A percentile compares a stretch with the other conserved stretches of the same genome.
Evolutionary conservation across 805 yeast genomes (phyloP).

Genomic region (Myxozyma nipponensis): DNA sequence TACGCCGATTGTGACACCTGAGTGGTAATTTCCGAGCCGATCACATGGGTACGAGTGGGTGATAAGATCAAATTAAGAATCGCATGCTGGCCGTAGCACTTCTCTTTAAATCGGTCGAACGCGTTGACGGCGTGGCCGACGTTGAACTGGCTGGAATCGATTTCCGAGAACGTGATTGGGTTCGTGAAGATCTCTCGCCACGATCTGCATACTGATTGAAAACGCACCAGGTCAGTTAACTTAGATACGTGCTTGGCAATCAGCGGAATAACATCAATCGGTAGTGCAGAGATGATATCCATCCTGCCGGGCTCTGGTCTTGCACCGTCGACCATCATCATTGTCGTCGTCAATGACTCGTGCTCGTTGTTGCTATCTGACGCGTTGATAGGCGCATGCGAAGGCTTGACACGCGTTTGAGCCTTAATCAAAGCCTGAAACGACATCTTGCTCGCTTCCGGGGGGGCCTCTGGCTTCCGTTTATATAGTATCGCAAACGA

Average conservation of each 20-base stretch:
- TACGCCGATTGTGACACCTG: conserved; percentile 25
- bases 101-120: conserved; percentile 17
- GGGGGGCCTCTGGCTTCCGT: too few relatives aligned
- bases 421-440: neutral
- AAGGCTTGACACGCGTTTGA: neutral
- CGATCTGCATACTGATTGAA: conserved; percentile 19
- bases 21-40: conserved; percentile 12
- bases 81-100: conserved; percentile 22
- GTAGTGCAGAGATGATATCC: conserved; percentile 23
- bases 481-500: too few relatives aligned
- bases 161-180: conserved; percentile 16
- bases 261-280: conserved; percentile 20
- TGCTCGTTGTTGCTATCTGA: neutral
- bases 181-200: conserved; percentile 25
- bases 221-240: conserved; percentile 19
- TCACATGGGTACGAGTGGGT: conserved; percentile 1
- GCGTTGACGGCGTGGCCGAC: too few relatives aligned
- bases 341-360: neutral
- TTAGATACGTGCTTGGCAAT: conserved; percentile 24
- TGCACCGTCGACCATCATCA: neutral
- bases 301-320: neutral
- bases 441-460: too few relatives aligned
- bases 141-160: conserved; percentile 1
- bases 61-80: conserved; percentile 16
- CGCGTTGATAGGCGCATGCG: neutral